Evolutionary conservation across 768 basidiomycete species (phyloP).

Genomic region (Daedaleopsis sinensis): DNA sequence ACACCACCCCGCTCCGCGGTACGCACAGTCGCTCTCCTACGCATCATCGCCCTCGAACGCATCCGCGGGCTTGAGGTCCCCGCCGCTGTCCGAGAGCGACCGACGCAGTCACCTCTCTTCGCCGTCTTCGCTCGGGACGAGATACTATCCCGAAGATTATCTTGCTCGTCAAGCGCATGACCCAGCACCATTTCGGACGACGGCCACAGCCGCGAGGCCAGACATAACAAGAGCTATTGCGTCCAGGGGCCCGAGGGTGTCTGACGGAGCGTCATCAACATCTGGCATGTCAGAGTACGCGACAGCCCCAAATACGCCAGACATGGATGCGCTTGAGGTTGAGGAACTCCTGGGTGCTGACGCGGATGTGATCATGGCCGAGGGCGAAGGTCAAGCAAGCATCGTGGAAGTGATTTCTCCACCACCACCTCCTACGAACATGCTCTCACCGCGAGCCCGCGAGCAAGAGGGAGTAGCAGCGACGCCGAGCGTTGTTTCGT

Average conservation of each 20-base stretch:
- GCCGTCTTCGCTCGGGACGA: slow-evolving; percentile 8
- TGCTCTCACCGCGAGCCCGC: too few relatives aligned
- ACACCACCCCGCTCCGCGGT: neutral
- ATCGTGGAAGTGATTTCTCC: too few relatives aligned
- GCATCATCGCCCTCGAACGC: neutral
- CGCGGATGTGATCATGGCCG: too few relatives aligned
- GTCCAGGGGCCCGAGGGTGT: neutral
- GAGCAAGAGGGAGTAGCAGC: too few relatives aligned
- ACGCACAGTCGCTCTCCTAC: slow-evolving; percentile 9
- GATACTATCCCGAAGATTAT: slow-evolving; percentile 9
- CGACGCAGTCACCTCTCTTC: slow-evolving; percentile 7
- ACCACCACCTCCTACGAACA: too few relatives aligned
- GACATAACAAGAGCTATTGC: neutral
- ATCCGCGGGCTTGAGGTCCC: neutral
- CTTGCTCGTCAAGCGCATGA: neutral
- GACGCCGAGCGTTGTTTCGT: neutral
- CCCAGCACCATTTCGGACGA: neutral
- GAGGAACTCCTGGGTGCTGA: neutral
- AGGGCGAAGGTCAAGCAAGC: too few relatives aligned
- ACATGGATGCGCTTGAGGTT: neutral
- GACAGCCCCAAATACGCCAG: slow-evolving; percentile 1
- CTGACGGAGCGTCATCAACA: neutral
- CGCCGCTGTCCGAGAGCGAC: slow-evolving; percentile 6
- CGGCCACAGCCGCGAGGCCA: neutral
- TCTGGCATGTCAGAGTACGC: neutral